Conservation (phyloP, 1,284 basidiomycete genomes). For the Trametes pubescens region DNA sequence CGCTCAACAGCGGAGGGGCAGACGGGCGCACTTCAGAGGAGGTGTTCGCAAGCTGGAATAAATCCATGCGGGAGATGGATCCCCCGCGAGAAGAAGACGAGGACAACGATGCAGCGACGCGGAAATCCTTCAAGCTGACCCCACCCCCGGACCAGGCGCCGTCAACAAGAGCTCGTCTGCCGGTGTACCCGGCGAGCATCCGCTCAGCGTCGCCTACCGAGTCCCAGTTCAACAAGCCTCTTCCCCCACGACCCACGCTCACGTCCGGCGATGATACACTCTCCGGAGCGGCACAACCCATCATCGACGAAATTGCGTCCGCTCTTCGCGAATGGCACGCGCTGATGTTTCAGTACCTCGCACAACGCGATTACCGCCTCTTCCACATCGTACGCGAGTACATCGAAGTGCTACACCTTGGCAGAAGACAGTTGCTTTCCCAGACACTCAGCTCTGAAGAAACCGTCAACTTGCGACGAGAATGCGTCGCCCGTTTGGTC, state of each 20-base stretch:
- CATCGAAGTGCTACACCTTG: slow-evolving; percentile 91
- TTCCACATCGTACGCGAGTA: slow-evolving; percentile 90
- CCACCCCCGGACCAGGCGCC: slow-evolving; percentile 78
- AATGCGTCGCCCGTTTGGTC: slow-evolving; percentile 90
- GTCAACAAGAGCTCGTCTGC: slow-evolving; percentile 71
- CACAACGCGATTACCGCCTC: slow-evolving; percentile 87
- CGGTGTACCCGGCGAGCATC: slow-evolving; percentile 74
- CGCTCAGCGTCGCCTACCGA: slow-evolving; percentile 66
- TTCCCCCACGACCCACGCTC: slow-evolving; percentile 92
- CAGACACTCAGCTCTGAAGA: slow-evolving; percentile 92
- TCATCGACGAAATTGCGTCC: slow-evolving; percentile 97
- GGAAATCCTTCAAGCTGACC: slow-evolving; percentile 73
- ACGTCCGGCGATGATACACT: slow-evolving; percentile 93
- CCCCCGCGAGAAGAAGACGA: slow-evolving; percentile 82
- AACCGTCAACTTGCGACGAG: slow-evolving; percentile 81
- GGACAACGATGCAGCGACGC: slow-evolving; percentile 48
- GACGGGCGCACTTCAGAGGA: slow-evolving; percentile 47
- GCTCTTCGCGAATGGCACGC: slow-evolving; percentile 96
- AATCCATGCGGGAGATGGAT: slow-evolving; percentile 59
- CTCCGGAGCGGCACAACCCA: slow-evolving; percentile 83
- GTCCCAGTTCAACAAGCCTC: slow-evolving; percentile 74
- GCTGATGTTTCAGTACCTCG: slow-evolving; percentile 91
- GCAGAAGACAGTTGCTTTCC: slow-evolving; percentile 88
- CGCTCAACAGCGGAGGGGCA: slow-evolving; percentile 47
- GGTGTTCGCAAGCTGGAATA: slow-evolving; percentile 49